Evolutionary conservation across 2,329 filamentous ascomycete species (phyloP).

Genomic region (Trichoderma polysporum): DNA sequence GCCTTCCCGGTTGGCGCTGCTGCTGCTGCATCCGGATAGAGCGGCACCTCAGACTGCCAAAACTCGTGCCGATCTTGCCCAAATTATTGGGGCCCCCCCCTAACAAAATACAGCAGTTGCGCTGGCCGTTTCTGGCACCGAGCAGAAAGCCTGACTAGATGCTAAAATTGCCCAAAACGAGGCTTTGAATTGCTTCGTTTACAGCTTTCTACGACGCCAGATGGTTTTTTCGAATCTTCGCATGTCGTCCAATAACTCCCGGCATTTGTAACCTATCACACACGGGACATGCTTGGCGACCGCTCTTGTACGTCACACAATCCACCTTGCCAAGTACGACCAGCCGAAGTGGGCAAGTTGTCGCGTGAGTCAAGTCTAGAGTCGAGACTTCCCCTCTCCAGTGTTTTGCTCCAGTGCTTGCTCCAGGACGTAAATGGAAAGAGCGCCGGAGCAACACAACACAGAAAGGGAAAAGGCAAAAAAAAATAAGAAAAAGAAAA

Average conservation of each 20-base stretch:
- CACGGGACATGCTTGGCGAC: conserved; percentile 6
- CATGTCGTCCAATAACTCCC: not conserved
- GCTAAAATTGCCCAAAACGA: not conserved
- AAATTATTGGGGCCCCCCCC: not conserved
- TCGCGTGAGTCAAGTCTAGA: conserved; percentile 24
- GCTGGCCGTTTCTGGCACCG: not conserved
- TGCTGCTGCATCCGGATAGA: conserved; percentile 20
- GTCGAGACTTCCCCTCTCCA: conserved; percentile 1
- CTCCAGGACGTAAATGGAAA: conserved; percentile 1
- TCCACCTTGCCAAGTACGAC: conserved; percentile 10
- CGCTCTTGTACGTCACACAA: conserved; percentile 5
- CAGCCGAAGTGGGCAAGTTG: conserved; percentile 21
- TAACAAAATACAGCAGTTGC: not conserved
- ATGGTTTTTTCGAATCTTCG: not conserved
- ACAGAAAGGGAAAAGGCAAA: not conserved
- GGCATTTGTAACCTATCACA: conserved; percentile 12
- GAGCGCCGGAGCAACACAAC: not conserved
- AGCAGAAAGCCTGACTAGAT: not conserved
- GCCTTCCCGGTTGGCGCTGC: conserved; percentile 12
- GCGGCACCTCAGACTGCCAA: conserved; percentile 11
- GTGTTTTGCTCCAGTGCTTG: not conserved
- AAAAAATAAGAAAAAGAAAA: not conserved
- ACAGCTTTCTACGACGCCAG: not conserved
- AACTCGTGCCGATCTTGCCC: conserved; percentile 15
- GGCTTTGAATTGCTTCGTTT: conserved; percentile 5